Conservation (phyloP, 78 protist genomes). For the Cavenderia fasciculata region DNA sequence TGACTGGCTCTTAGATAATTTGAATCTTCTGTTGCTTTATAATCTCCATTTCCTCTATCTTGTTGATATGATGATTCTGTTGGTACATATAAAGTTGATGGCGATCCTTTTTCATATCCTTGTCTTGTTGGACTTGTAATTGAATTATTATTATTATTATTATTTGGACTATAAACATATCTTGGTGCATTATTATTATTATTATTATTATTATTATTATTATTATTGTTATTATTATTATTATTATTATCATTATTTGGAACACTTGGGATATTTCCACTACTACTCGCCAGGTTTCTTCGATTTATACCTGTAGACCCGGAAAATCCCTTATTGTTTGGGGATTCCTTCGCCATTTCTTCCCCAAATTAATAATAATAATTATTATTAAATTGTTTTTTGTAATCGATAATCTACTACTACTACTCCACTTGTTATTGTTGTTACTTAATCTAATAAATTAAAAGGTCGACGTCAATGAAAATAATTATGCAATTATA, state of each 20-base stretch:
- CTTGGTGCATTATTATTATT: constrained; percentile 33
- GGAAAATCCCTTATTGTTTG: too few relatives aligned
- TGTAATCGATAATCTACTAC: too few relatives aligned
- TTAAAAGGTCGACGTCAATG: too few relatives aligned
- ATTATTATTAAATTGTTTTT: neutral
- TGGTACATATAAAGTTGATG: neutral
- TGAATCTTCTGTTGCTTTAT: neutral
- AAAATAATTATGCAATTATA: too few relatives aligned
- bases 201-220: constrained; percentile 46
- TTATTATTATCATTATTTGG: constrained; percentile 10
- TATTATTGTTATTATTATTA: constrained; percentile 45
- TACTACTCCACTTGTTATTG: too few relatives aligned
- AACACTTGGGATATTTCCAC: neutral
- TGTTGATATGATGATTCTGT: too few relatives aligned
- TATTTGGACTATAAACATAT: too few relatives aligned
- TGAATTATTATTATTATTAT: neutral
- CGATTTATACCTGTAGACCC: neutral
- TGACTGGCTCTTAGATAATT: neutral
- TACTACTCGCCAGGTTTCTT: constrained; percentile 3
- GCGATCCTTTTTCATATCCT: neutral
- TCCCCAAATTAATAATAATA: neutral
- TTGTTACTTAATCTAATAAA: too few relatives aligned
- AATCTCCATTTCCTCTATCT: too few relatives aligned
- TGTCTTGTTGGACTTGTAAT: neutral
- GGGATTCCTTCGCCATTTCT: too few relatives aligned